A percentile compares a stretch with the other conserved stretches of the same genome.
Evolutionary conservation across 768 basidiomycete species (phyloP).

Genomic region (Clitopilus passeckerianus): DNA sequence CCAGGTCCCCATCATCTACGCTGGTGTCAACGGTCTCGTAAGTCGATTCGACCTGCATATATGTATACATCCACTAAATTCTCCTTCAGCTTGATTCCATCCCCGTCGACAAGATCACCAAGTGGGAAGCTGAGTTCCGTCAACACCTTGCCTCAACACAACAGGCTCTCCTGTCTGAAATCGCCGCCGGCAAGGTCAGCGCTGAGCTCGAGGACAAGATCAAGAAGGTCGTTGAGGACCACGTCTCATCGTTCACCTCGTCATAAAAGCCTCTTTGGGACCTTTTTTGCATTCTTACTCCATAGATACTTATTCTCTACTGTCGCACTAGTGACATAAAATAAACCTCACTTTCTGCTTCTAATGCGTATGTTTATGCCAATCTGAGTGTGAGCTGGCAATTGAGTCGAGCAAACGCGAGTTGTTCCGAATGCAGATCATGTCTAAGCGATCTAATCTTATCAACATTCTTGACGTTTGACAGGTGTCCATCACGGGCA

Average conservation of each 20-base stretch:
- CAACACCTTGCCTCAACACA: constrained; percentile 77
- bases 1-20: constrained; percentile 98
- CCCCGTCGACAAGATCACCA: constrained; percentile 90
- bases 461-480: not conserved
- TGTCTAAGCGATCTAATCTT: not conserved
- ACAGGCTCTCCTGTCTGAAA: constrained; percentile 73
- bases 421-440: not conserved
- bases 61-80: not conserved
- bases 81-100: constrained; percentile 78
- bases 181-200: constrained; percentile 77
- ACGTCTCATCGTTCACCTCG: constrained; percentile 75
- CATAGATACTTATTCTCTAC: constrained; percentile 8
- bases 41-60: constrained; percentile 20
- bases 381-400: constrained; percentile 2
- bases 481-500: not conserved
- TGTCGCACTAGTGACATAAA: constrained; percentile 13
- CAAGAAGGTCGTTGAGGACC: constrained; percentile 91
- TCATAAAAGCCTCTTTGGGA: constrained; percentile 24
- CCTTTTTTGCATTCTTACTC: not conserved
- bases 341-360: constrained; percentile 16
- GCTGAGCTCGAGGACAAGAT: constrained; percentile 90
- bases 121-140: constrained; percentile 93
- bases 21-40: constrained; percentile 98
- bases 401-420: no score
- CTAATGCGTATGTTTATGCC: constrained; percentile 5